A percentile compares a stretch with the other conserved stretches of the same genome.
These are phyloP conservation scores for Casuarina cunninghamiana DNA, from an alignment of 306 rosid genomes.

Conservation along the genomic window DNA sequence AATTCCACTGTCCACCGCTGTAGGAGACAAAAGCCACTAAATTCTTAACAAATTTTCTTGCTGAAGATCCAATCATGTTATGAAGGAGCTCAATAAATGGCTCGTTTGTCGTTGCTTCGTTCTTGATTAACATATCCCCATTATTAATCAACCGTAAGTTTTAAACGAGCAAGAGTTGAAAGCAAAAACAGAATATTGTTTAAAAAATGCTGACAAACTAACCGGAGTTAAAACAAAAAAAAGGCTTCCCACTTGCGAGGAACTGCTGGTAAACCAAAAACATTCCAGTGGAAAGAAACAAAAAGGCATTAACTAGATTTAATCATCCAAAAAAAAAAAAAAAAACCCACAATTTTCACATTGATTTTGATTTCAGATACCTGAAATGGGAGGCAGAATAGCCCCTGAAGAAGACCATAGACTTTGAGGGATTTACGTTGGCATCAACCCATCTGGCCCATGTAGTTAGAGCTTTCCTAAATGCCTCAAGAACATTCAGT, in stretches of 20 bases:
- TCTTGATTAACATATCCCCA: neutral
- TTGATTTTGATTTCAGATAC: constrained; percentile 32
- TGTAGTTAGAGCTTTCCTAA: constrained; percentile 85
- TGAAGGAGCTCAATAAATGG: neutral
- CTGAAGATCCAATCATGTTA: neutral
- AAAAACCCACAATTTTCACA: too few relatives aligned
- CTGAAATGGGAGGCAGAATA: constrained; percentile 95
- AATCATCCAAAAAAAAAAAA: neutral
- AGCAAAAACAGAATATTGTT: neutral
- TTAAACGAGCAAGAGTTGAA: neutral
- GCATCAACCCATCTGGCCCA: constrained; percentile 95
- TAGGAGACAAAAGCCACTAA: constrained; percentile 16
- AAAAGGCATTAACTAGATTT: neutral
- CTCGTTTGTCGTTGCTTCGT: neutral
- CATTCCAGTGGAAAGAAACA: neutral
- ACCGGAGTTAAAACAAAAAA: too few relatives aligned
- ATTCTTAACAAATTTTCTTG: neutral
- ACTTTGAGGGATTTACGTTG: constrained; percentile 64
- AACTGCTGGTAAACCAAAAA: neutral
- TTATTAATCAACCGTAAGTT: neutral
- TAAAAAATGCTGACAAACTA: too few relatives aligned
- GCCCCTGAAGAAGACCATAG: constrained; percentile 79
- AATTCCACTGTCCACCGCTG: constrained; percentile 99
- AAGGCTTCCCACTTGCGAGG: neutral
- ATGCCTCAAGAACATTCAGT: constrained; percentile 87